These are phyloP conservation scores for Kernera saxatilis DNA, from an alignment of 345 rosid species.

Conservation along the genomic window DNA sequence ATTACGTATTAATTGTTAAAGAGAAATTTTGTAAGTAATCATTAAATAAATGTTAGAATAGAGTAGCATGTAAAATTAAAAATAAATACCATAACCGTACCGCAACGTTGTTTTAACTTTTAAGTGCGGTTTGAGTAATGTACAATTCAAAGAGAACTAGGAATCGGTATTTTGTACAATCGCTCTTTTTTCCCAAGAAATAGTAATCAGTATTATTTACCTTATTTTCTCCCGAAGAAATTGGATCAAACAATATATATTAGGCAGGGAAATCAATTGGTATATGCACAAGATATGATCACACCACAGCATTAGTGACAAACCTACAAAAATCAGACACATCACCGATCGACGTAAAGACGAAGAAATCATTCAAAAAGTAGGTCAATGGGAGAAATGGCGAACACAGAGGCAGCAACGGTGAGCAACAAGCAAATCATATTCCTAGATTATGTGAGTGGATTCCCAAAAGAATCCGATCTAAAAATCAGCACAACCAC, in stretches of 20 bases:
- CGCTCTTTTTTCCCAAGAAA: background rate
- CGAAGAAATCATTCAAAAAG: background rate
- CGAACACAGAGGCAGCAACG: background rate
- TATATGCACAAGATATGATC: background rate
- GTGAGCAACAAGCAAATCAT: slow-evolving; percentile 37
- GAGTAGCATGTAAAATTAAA: no score
- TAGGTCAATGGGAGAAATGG: slow-evolving; percentile 6
- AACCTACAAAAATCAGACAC: background rate
- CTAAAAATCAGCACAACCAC: slow-evolving; percentile 4
- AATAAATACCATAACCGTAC: no score
- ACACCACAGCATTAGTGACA: background rate
- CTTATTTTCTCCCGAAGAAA: background rate
- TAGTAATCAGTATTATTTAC: background rate
- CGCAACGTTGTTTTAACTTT: no score
- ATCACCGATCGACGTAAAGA: background rate
- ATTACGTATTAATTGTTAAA: no score
- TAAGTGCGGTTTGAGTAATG: no score
- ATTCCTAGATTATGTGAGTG: slow-evolving; percentile 22
- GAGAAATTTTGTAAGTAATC: no score
- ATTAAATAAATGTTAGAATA: no score
- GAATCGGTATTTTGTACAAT: no score
- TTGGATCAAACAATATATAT: slow-evolving; percentile 10
- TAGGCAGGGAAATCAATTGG: background rate
- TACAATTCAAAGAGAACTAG: no score
- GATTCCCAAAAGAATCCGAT: slow-evolving; percentile 30